Evolutionary conservation across 129 eudicot species (phyloP).

Genomic region (Flaveria linearis): DNA sequence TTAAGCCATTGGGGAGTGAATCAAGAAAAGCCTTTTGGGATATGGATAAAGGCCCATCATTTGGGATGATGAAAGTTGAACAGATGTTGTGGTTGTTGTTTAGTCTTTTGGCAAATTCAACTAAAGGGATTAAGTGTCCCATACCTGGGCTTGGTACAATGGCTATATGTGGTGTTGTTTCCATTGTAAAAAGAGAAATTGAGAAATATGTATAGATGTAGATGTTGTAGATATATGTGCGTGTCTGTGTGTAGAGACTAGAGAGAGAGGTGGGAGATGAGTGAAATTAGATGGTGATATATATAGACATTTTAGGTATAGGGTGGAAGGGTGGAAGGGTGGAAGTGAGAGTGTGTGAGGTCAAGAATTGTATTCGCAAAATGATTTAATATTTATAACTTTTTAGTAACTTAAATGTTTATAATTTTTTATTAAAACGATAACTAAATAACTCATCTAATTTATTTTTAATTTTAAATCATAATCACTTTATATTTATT

Average conservation of each 20-base stretch:
- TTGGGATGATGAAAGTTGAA: constrained; percentile 55
- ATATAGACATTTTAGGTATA: constrained; percentile 16
- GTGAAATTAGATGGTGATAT: constrained; percentile 28
- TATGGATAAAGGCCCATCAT: constrained; percentile 40
- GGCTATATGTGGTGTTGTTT: constrained; percentile 42
- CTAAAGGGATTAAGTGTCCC: constrained; percentile 68
- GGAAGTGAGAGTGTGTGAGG: too few species aligned
- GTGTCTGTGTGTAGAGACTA: too few species aligned
- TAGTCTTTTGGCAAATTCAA: constrained; percentile 50
- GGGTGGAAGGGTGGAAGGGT: neutral
- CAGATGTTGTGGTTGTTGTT: constrained; percentile 29
- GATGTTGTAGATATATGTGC: too few species aligned
- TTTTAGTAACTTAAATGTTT: neutral
- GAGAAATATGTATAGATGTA: neutral
- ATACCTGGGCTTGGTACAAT: constrained; percentile 62
- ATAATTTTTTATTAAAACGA: too few species aligned
- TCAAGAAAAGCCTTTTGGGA: constrained; percentile 44
- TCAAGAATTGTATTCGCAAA: too few species aligned
- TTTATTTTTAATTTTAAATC: too few species aligned
- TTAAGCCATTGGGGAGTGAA: constrained; percentile 43
- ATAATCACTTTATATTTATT: too few species aligned
- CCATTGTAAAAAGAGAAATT: constrained; percentile 24
- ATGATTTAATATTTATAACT: too few species aligned
- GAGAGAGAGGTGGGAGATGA: constrained; percentile 13
- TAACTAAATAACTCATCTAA: too few species aligned